Base-by-base conservation (phyloP, 75 land plant genomes). In the Selaginella tamariscina region DNA sequence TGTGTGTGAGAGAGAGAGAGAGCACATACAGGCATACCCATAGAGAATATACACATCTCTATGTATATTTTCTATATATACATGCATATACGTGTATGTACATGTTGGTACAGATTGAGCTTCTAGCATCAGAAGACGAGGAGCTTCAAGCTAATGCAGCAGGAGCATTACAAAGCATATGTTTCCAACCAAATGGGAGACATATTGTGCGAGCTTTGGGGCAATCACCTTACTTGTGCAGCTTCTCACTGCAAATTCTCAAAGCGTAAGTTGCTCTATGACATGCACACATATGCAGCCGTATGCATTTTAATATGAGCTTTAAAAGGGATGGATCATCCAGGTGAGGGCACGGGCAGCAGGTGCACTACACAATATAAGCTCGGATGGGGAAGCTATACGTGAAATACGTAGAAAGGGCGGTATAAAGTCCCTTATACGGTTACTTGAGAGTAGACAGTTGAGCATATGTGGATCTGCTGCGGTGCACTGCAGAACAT, bases 101-200 rank as follows among this genome's bases (percentile, higher is more conserved):
- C 55, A n/a, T n/a, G 69, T 2, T 60, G 22, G 11, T 26, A n/a
- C 23, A 73, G 74, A 68, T 73, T 59, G 71, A 73, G 20, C 66
- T 73, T 32, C 33, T 73, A 8, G 28, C 71, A 27, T 68, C 75
- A 31, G 15, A 56, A n/a, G 75, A 73, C 23, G 75, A 73, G 33
- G 73, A 73, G 31, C 71, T 73, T 5, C 75, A 73, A 33, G 75
- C 72, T 1, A 73, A 73, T 30, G 75, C 75, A 9, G 73, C 75
- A 15, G 75, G 75, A 30, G 75, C 75, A 28, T 60, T 73, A 29
- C 75, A 73, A 27, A 73, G 75, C 65, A 73, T 73, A 23, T 73
- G 75, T 27, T 73, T 73, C 56, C 75, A 73, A 49, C 72, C 75
- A 31, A 68, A 73, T 56, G 75, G 75, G 2, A 71, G 75, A 24